These are phyloP conservation scores for Pseudocercospora cruenta DNA, from an alignment of 2,329 filamentous ascomycete genomes.

Conservation along the genomic window DNA sequence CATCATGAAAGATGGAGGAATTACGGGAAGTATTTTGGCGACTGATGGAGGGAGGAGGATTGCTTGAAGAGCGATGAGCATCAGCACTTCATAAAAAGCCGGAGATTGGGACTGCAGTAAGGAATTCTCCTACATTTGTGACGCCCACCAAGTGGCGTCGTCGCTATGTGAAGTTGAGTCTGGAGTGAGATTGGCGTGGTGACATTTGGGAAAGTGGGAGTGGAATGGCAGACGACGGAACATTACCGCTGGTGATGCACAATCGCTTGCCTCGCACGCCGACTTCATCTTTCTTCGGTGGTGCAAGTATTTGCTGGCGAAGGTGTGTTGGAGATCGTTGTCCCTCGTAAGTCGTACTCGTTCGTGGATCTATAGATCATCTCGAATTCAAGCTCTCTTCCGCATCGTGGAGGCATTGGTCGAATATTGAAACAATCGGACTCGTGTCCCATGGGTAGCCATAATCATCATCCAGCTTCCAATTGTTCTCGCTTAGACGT, in stretches of 20 bases:
- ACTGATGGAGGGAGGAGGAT: not conserved
- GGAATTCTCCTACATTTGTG: not conserved
- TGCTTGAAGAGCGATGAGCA: not conserved
- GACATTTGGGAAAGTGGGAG: too few species aligned
- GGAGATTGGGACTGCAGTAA: too few species aligned
- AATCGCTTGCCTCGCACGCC: too few species aligned
- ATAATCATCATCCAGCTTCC: conserved; percentile 33
- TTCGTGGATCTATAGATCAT: not conserved
- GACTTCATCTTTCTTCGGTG: not conserved
- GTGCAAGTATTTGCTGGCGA: not conserved
- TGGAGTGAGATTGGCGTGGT: too few species aligned
- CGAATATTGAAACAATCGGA: conserved; percentile 21
- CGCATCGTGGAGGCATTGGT: conserved; percentile 31
- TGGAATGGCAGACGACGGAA: too few species aligned
- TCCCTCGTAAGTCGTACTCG: not conserved
- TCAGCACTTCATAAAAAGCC: not conserved
- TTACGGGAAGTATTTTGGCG: conserved; percentile 40
- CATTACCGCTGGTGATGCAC: too few species aligned
- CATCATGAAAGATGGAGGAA: conserved; percentile 28
- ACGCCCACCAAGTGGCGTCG: not conserved
- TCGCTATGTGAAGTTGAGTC: not conserved
- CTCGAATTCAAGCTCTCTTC: conserved; percentile 17
- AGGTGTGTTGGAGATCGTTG: not conserved
- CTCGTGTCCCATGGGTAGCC: conserved; percentile 35
- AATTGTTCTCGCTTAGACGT: conserved; percentile 29